Conservation (phyloP, 495 filamentous ascomycete genomes). For the Lasiosphaeria ovina region DNA sequence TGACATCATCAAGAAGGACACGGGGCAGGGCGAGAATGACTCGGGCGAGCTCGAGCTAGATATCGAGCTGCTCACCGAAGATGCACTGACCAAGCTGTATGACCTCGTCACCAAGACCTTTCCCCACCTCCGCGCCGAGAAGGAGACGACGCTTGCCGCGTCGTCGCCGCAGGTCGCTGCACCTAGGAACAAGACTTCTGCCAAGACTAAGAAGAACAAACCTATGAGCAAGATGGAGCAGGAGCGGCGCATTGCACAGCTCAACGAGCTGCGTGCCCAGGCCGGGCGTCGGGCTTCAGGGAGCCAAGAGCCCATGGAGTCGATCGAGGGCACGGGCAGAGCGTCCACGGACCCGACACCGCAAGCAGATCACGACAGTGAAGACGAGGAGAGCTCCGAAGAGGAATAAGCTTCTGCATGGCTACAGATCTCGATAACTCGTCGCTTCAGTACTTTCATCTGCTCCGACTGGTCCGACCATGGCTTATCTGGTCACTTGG, state of each 20-base stretch:
- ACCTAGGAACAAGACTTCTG: slow-evolving; percentile 43
- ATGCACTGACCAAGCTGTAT: slow-evolving; percentile 72
- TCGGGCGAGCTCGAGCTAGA: slow-evolving; percentile 88
- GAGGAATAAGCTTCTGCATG: slow-evolving; percentile 28
- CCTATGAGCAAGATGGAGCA: slow-evolving; percentile 96
- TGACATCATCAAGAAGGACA: slow-evolving; percentile 86
- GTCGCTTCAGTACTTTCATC: neutral
- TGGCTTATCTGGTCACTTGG: neutral
- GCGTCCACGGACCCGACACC: slow-evolving; percentile 18
- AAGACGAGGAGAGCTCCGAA: slow-evolving; percentile 38
- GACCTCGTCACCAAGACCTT: slow-evolving; percentile 69
- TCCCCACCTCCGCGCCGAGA: slow-evolving; percentile 49
- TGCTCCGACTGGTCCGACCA: neutral
- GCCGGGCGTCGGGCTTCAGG: slow-evolving; percentile 44
- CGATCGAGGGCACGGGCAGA: slow-evolving; percentile 33
- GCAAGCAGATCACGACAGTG: slow-evolving; percentile 28
- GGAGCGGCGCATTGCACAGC: slow-evolving; percentile 78
- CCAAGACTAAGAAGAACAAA: slow-evolving; percentile 94
- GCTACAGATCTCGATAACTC: too few species aligned
- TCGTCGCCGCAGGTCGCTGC: slow-evolving; percentile 34
- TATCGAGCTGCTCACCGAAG: slow-evolving; percentile 76
- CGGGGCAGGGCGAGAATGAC: slow-evolving; percentile 72
- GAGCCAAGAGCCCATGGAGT: slow-evolving; percentile 49
- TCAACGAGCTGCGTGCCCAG: slow-evolving; percentile 59
- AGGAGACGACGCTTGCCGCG: slow-evolving; percentile 27